Evolutionary conservation across 768 basidiomycete genomes (phyloP), one percentile per base, ranked within the genome.

Genomic region (Candolleomyces efflorescens): DNA sequence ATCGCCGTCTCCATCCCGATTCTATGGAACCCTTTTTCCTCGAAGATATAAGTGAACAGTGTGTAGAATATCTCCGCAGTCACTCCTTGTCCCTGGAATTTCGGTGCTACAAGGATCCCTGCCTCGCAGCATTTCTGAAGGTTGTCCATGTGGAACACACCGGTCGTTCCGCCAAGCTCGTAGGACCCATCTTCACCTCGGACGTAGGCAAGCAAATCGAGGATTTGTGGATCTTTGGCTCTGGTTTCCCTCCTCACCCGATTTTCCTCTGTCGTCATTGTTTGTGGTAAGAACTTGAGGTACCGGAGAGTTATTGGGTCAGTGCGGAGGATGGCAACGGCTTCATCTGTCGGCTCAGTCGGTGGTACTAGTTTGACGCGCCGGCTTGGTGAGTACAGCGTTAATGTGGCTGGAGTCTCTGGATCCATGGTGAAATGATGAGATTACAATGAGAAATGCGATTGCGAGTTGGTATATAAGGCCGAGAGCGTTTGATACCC

Each of bases 51-150:
- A 58, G 64, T 62, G 44, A 81, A 61, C 17, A 78, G 27, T 11
- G 68, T 65, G 58, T 80, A 77, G 24, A 82, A 64, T 11, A 75
- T 68, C 49, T 80, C 80, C 12, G 79, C 80, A 37, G 73, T 78
- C 48, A 77, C 59, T 1, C 75, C 74, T 32, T 67, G 65, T 27
- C 75, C 69, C 32, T 76, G 73, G 6, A 68, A 57, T 20, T 73
- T 71, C 5, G 77, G 72, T 27, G 63, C 58, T 41, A 81, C 61
- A 20, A 77, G 58, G 56, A 81, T 74, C 13, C 79, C 78, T 3
- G 68, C 65, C 58, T 81, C 77, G 60, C 77, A 78, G 12, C 73
- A 73, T 6, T 62, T 61, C 58, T 74, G 63, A 9, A 37, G 48
- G 5, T 64, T 63, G 56, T 81, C 73, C 59, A 80, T 65, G 38